These are phyloP conservation scores for Aspergillus asperescens DNA, from an alignment of 495 filamentous ascomycete genomes.

Conservation along the genomic window DNA sequence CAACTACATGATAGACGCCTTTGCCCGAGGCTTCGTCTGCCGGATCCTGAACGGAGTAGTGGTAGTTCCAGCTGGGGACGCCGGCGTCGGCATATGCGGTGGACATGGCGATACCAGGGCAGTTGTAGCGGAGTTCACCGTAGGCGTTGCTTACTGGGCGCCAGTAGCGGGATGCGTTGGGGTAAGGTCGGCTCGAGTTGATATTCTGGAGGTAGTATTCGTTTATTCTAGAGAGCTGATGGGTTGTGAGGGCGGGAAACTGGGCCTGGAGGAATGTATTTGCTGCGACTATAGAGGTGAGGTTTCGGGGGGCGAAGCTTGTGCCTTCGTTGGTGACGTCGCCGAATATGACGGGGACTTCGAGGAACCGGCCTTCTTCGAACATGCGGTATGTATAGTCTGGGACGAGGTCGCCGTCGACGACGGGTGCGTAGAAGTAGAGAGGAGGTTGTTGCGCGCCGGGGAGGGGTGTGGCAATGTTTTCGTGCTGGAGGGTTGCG, in stretches of 20 bases:
- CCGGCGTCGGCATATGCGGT: conserved; percentile 36
- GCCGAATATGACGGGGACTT: conserved; percentile 65
- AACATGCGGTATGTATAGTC: conserved; percentile 58
- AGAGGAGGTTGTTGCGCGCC: conserved; percentile 43
- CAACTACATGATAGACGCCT: conserved; percentile 59
- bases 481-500: conserved; percentile 46
- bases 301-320: conserved; percentile 51
- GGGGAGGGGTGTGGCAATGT: conserved; percentile 52
- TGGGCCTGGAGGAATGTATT: conserved; percentile 56
- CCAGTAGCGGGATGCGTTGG: conserved; percentile 49
- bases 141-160: conserved; percentile 57
- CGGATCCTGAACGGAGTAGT: conserved; percentile 58
- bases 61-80: conserved; percentile 54
- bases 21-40: conserved; percentile 42
- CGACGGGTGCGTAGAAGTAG: conserved; percentile 54
- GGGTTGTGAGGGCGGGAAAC: conserved; percentile 51
- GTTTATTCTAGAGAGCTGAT: conserved; percentile 53
- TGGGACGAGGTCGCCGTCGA: conserved; percentile 55
- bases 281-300: conserved; percentile 41
- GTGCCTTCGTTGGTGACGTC: conserved; percentile 69
- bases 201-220: conserved; percentile 48
- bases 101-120: conserved; percentile 56
- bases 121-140: conserved; percentile 71
- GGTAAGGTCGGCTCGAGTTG: conserved; percentile 38
- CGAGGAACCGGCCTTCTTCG: conserved; percentile 54